Base-by-base conservation (phyloP, 2,329 filamentous ascomycete genomes). In the Nemania sp. region DNA sequence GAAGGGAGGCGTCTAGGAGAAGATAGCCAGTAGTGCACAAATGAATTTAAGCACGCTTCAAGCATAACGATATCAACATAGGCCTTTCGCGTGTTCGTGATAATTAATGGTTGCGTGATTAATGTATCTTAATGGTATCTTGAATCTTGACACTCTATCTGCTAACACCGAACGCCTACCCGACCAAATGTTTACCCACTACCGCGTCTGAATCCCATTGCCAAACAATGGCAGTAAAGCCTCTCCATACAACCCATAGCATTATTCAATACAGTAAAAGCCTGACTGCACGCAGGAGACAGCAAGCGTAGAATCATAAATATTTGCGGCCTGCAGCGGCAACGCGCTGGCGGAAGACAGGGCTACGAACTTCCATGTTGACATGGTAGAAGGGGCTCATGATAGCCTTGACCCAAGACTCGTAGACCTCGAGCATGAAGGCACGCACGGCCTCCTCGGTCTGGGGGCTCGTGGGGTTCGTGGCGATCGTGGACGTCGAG, bases 311-410 rank as follows among this genome's bases (percentile, higher is more conserved):
- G n/a, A n/a, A 45, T 86, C 80, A 97, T 66, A 98, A 80, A 82
- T 96, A 98, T 81, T 98, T 99, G 82, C 93, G 93, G 73, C 94
- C 96, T 0, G 95, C 95, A 1, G 93, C 93, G 1, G 89, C 90
- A 22, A 99, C 94, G 76, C 92, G 88, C 64, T 88, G 84, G 73
- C 93, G 87, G 79, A 99, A 99, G 1, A 98, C 88, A 0, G 93
- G 92, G 80, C 94, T 98, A 77, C 87, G 89, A 60, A 99, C 90
- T 74, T 93, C 90, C 86, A 92, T 92, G 72, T 97, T 95, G 63
- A 91, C 89, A 62, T 87, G 86, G 83, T 98, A 98, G 80, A 99
- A 99, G 0, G 96, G 96, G 78, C 90, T 98, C 96, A 99, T 98
- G 66, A 94, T 90, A 13, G 94, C 93, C 86, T 99, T 99, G 72